Conservation (phyloP, 345 rosid genomes). For the Dipteronia dyeriana region DNA sequence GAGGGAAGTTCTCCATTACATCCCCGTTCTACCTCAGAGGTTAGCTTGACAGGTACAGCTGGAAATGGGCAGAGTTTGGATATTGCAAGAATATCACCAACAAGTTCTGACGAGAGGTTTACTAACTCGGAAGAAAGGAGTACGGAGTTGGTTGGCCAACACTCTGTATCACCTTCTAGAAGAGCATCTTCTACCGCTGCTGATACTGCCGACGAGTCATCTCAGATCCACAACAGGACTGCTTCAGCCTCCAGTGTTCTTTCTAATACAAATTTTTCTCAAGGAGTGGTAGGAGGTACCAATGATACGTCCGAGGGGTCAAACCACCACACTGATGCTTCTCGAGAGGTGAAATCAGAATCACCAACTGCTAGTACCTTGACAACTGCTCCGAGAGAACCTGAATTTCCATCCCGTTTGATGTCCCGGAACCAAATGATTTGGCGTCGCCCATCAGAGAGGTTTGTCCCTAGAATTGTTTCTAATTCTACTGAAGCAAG, state of each 20-base stretch:
- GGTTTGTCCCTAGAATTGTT: slow-evolving; percentile 69
- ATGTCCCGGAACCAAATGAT: slow-evolving; percentile 54
- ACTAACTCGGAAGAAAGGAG: slow-evolving; percentile 45
- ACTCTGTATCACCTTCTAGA: slow-evolving; percentile 52
- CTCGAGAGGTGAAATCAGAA: slow-evolving; percentile 73
- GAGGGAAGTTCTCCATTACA: slow-evolving; percentile 62
- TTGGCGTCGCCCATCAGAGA: slow-evolving; percentile 80
- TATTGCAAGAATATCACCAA: slow-evolving; percentile 46
- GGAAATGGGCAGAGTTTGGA: slow-evolving; percentile 57
- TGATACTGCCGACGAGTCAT: slow-evolving; percentile 38
- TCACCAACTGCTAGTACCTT: slow-evolving; percentile 41
- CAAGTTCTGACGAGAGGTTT: slow-evolving; percentile 54
- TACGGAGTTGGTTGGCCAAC: slow-evolving; percentile 45
- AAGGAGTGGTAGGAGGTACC: slow-evolving; percentile 47
- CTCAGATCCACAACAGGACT: slow-evolving; percentile 57
- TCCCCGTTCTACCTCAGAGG: slow-evolving; percentile 59
- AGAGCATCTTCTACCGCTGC: slow-evolving; percentile 45
- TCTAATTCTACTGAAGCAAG: slow-evolving; percentile 68
- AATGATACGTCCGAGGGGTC: slow-evolving; percentile 62
- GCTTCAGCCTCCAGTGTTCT: slow-evolving; percentile 56
- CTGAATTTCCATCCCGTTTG: slow-evolving; percentile 57
- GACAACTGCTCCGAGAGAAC: slow-evolving; percentile 48
- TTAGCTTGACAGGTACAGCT: slow-evolving; percentile 47
- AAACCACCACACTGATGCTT: slow-evolving; percentile 68
- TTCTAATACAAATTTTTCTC: slow-evolving; percentile 52